phyloP scores from a whole-genome alignment of 345 rosid genomes.

The Ceriops tagal region DNA sequence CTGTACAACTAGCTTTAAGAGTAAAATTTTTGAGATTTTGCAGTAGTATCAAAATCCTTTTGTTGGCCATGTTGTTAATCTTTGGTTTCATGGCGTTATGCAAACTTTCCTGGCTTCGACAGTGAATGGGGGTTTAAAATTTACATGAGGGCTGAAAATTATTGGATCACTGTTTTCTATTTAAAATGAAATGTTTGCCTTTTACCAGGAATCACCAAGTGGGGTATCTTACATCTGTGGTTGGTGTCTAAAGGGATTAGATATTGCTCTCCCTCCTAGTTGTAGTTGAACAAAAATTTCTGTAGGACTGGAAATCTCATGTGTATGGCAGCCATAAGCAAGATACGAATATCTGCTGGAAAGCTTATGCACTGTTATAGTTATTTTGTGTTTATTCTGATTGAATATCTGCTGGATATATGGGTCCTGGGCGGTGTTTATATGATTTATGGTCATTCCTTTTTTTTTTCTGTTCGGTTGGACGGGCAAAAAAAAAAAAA shows the following conservation, averaged over 20 bases:
- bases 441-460: constrained; percentile 16
- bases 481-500: constrained; percentile 26
- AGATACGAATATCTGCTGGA: no score
- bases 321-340: no score
- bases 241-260: constrained; percentile 1
- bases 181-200: background rate
- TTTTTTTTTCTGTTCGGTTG: background rate
- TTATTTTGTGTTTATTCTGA: background rate
- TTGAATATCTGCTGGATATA: constrained; percentile 1
- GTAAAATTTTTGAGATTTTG: constrained; percentile 18
- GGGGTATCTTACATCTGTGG: constrained; percentile 2
- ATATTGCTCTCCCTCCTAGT: no score
- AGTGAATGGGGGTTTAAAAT: constrained; percentile 1
- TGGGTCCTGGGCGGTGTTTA: constrained; percentile 3
- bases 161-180: constrained; percentile 7
- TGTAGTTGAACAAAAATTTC: no score
- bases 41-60: constrained; percentile 34
- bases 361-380: background rate
- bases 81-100: constrained; percentile 22
- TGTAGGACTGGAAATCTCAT: no score
- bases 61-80: constrained; percentile 23
- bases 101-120: constrained; percentile 13
- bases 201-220: background rate
- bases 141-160: constrained; percentile 9
- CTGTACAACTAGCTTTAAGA: constrained; percentile 11